Base-by-base conservation (phyloP, 228 moss, liverwort and hornwort species). In the Sphagnum fallax region DNA sequence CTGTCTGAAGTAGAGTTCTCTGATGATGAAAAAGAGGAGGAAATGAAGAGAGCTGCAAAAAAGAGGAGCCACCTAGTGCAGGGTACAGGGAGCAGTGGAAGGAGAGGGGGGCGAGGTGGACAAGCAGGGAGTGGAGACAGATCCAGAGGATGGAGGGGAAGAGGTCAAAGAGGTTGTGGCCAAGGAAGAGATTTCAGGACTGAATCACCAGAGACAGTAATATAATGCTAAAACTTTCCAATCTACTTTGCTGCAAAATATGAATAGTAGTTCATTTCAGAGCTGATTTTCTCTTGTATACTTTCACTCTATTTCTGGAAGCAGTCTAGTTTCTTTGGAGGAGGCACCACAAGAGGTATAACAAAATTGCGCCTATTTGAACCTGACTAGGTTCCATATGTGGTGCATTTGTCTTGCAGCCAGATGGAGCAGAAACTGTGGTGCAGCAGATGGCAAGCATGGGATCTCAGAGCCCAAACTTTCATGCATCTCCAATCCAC, bases 11-110 rank as follows among this genome's bases (percentile, higher is more conserved):
- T 78, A 66, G 91, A 94, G 69, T 91, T 93, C 16, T 98, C 90
- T 71, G 93, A 93, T 63, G 98, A 98, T 74, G 98, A 98, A 71
- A 94, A 98, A 77, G 91, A 93, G 76, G 98, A 98, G 82, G 88
- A 86, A 63, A 90, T 84, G 71, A 88, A 87, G 6, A 87, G 81
- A 68, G 72, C 76, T 75, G 75, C 74, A 7, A 92, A 88, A 79
- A 32, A 32, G 32, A 81, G 89, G 75, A 79, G 70, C 49, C 69
- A 78, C 51, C 90, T 80, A 52, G 73, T 67, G 16, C 75, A 75
- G 55, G 87, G 75, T 51, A 74, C 60, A 57, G 73, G 51, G 59
- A 75, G 80, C 51, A 48, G 73, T 50, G 75, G 80, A 47, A 80
- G 80, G 51, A 76, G 74, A 50, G 74, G 72, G 18, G 86, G 82